phyloP scores from a whole-genome alignment of 345 rosid species.

The Gossypium rotundifolium region DNA sequence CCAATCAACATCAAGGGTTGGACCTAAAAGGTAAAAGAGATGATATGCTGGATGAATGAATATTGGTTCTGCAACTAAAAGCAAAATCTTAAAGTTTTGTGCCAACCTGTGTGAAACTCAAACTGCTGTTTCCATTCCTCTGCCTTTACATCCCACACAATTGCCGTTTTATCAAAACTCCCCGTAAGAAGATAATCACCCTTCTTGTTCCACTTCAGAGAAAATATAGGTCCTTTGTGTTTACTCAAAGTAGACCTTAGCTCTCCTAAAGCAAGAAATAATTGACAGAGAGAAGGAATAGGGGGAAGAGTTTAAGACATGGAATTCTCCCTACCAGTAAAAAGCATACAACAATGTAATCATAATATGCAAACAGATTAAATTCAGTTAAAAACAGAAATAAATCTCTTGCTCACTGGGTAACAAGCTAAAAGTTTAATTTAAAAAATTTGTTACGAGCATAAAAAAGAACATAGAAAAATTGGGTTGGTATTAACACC shows the following conservation, averaged over 20 bases:
- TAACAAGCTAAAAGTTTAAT: not conserved
- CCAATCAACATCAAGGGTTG: conserved; percentile 99
- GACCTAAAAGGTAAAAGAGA: conserved; percentile 38
- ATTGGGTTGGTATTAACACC: not conserved
- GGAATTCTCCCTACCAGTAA: not conserved
- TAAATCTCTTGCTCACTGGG: not conserved
- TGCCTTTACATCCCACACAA: conserved; percentile 96
- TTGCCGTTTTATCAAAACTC: conserved; percentile 91
- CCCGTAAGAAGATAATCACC: conserved; percentile 98
- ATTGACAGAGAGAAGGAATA: not conserved
- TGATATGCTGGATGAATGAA: not conserved
- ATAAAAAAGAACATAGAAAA: not conserved
- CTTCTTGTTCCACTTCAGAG: conserved; percentile 98
- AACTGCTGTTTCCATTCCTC: conserved; percentile 95
- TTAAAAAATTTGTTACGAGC: not conserved
- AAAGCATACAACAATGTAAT: not conserved
- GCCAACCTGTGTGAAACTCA: conserved; percentile 77
- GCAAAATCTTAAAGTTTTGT: not conserved
- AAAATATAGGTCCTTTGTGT: conserved; percentile 93
- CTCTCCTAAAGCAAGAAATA: conserved; percentile 49
- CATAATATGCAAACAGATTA: not conserved
- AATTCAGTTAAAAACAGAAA: not conserved
- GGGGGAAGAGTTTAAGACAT: not conserved
- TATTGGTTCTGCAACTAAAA: not conserved
- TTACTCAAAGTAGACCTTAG: conserved; percentile 74